Percentiles rank a stretch among this genome's conserved stretches.
phyloP scores from a whole-genome alignment of 169 alveolate genomes.

The Cryptosporidium xiaoi region DNA sequence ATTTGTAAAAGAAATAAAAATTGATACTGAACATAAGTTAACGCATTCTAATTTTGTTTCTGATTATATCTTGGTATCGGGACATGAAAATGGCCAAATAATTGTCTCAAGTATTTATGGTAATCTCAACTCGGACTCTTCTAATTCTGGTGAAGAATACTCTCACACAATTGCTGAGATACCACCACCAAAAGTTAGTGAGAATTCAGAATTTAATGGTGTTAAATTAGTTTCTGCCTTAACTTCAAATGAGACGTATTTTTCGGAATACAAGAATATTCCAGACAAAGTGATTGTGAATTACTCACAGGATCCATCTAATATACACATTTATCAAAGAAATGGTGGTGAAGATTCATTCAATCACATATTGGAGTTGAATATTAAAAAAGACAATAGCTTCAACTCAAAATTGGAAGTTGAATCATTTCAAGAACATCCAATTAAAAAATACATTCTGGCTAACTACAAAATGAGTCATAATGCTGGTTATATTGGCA shows the following conservation, averaged over 20 bases:
- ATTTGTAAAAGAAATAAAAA: not conserved
- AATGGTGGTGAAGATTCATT: too few species aligned
- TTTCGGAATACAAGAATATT: not conserved
- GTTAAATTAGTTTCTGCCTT: too few species aligned
- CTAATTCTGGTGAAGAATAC: too few species aligned
- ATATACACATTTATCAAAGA: not conserved
- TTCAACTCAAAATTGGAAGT: too few species aligned
- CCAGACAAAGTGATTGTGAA: not conserved
- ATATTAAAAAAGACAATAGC: too few species aligned
- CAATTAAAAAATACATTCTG: slow-evolving; percentile 25
- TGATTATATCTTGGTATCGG: slow-evolving; percentile 36
- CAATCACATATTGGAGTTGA: too few species aligned
- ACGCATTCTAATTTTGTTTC: slow-evolving; percentile 34
- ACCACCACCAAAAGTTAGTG: too few species aligned
- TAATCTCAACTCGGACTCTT: too few species aligned
- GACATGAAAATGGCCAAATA: slow-evolving; percentile 34
- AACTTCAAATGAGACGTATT: not conserved
- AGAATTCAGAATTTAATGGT: too few species aligned
- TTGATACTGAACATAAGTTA: not conserved
- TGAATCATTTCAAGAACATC: slow-evolving; percentile 11
- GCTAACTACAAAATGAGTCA: slow-evolving; percentile 11
- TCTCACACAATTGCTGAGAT: too few species aligned
- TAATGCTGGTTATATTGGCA: not conserved
- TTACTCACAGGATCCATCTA: slow-evolving; percentile 17
- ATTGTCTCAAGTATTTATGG: slow-evolving; percentile 1